Percentiles rank a stretch among this genome's conserved stretches.
phyloP scores from a whole-genome alignment of 1,284 basidiomycete species.

The Sanghuangporus weigelae region DNA sequence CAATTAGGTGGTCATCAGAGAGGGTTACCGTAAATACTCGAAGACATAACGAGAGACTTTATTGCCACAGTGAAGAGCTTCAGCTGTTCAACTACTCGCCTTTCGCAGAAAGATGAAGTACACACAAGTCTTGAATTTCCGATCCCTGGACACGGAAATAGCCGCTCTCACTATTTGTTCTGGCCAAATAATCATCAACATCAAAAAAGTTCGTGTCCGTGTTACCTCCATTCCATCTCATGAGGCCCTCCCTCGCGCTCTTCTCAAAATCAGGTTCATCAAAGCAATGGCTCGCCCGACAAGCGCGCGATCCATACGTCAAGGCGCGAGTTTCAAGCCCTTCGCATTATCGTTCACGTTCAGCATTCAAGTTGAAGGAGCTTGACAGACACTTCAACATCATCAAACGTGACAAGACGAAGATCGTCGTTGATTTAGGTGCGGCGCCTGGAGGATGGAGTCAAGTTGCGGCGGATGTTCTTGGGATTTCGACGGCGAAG shows the following conservation, averaged over 20 bases:
- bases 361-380: slow-evolving; percentile 82
- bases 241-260: slow-evolving; percentile 11
- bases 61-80: too few species aligned
- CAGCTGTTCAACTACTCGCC: too few species aligned
- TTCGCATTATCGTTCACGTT: slow-evolving; percentile 63
- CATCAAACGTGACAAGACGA: slow-evolving; percentile 36
- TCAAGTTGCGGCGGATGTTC: slow-evolving; percentile 66
- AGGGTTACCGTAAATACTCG: too few species aligned
- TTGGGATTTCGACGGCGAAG: slow-evolving; percentile 36
- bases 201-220: background rate
- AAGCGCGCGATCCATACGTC: slow-evolving; percentile 64
- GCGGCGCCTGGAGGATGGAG: slow-evolving; percentile 89
- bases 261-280: slow-evolving; percentile 27
- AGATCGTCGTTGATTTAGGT: slow-evolving; percentile 78
- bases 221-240: background rate
- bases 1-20: too few species aligned
- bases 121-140: too few species aligned
- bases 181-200: background rate
- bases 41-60: too few species aligned
- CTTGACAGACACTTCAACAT: slow-evolving; percentile 48
- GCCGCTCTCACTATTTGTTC: background rate
- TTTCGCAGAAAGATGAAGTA: too few species aligned
- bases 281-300: slow-evolving; percentile 56
- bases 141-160: too few species aligned
- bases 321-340: slow-evolving; percentile 45